Percentiles rank a stretch among this genome's conserved stretches.
Conservation (phyloP, 192 early-diverging fungal species). For the Coemansia sp. region DNA sequence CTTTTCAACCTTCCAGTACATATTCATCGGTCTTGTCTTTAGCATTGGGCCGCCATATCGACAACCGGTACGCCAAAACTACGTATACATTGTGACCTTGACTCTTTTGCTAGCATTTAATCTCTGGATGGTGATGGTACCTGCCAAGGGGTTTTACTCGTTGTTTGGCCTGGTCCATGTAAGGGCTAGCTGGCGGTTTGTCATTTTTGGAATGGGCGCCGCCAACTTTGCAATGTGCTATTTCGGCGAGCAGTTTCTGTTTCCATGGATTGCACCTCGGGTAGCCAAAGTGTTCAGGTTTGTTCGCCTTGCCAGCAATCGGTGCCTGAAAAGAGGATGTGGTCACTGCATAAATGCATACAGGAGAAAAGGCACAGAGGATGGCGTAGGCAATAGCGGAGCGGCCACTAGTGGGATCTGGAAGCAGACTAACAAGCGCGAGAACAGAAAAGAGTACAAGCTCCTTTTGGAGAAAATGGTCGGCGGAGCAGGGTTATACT, state of each 20-base stretch:
- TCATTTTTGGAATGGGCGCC: conserved; percentile 35
- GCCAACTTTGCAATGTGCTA: conserved; percentile 42
- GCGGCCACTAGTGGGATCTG: conserved; percentile 17
- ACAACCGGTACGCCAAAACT: conserved; percentile 75
- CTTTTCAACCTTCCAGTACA: conserved; percentile 88
- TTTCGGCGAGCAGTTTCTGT: conserved; percentile 36
- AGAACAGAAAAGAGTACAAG: conserved; percentile 41
- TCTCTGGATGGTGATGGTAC: conserved; percentile 41
- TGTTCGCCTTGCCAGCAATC: conserved; percentile 2
- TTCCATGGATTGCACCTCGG: conserved; percentile 31
- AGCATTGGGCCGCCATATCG: conserved; percentile 95
- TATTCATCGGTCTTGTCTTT: conserved; percentile 86
- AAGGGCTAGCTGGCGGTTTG: conserved; percentile 33
- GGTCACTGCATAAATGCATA: not conserved
- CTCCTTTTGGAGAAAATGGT: conserved; percentile 23
- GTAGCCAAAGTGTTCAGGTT: conserved; percentile 22
- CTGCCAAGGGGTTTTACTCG: conserved; percentile 30
- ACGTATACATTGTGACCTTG: conserved; percentile 24
- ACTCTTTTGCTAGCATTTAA: conserved; percentile 28
- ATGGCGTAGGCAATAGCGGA: not conserved
- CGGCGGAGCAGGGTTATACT: conserved; percentile 18
- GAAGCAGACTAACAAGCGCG: conserved; percentile 27
- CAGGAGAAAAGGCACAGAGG: not conserved
- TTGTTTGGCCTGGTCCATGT: conserved; percentile 27
- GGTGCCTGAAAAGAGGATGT: not conserved